Conservation (phyloP, 2,329 filamentous ascomycete species). For the Pleomassaria siparia region DNA sequence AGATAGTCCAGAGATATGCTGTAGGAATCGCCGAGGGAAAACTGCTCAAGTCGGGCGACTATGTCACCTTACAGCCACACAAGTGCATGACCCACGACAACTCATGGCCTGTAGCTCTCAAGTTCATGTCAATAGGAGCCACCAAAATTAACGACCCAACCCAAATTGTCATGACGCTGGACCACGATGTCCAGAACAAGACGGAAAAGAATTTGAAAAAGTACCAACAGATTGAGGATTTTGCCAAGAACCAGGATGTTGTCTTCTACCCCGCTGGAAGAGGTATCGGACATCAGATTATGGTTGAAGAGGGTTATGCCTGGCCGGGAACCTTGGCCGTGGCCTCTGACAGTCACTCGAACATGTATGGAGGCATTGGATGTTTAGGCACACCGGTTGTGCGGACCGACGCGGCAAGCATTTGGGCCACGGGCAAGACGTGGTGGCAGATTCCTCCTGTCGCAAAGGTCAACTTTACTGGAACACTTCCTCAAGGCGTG, state of each 20-base stretch:
- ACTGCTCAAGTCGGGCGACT: constrained; percentile 76
- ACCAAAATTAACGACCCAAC: constrained; percentile 68
- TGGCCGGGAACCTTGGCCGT: constrained; percentile 87
- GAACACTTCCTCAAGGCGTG: constrained; percentile 74
- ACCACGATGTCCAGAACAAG: constrained; percentile 89
- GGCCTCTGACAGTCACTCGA: constrained; percentile 75
- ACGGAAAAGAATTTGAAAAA: constrained; percentile 77
- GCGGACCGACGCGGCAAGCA: constrained; percentile 80
- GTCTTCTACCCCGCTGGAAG: constrained; percentile 75
- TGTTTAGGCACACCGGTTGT: constrained; percentile 80
- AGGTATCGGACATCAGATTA: constrained; percentile 89
- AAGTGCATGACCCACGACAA: constrained; percentile 88
- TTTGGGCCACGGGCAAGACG: constrained; percentile 79
- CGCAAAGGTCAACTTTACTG: constrained; percentile 76
- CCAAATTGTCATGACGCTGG: constrained; percentile 81
- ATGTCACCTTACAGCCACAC: constrained; percentile 72
- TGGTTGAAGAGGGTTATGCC: constrained; percentile 80
- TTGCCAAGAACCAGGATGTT: constrained; percentile 76
- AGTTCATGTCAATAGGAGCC: constrained; percentile 83
- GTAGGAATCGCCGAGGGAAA: constrained; percentile 76
- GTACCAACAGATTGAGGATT: constrained; percentile 77
- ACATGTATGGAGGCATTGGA: constrained; percentile 81
- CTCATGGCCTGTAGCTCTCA: constrained; percentile 71
- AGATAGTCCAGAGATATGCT: constrained; percentile 83
- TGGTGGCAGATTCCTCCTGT: constrained; percentile 91